Base-by-base conservation (phyloP, 2,329 filamentous ascomycete species). In the Cordyceps pruinosa region DNA sequence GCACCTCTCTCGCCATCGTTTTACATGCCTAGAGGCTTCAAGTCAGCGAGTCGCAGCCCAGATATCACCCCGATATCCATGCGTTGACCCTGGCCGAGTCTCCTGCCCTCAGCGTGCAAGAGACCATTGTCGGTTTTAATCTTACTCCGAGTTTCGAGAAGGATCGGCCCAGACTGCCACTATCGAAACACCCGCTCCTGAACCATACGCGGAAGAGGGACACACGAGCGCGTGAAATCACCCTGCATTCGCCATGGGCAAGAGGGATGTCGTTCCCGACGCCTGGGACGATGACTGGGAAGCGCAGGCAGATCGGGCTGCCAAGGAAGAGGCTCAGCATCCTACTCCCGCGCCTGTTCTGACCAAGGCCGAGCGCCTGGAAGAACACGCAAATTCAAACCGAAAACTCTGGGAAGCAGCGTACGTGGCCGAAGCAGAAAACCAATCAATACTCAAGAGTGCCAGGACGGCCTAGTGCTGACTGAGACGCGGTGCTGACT, bases 281-380 rank as follows among this genome's bases (percentile, higher is more conserved):
- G 92, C 90, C 21, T 97, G 93, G 93, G 90, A 93, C 34, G 88
- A 94, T 65, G 89, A 96, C 67, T 97, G 92, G 91, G 89, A 93
- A 69, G 74, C 77, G 6, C 81, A 88, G 68, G 90, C 88, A 58
- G 90, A 96, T 70, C 79, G 69, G 58, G 64, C 71, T 28, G 69
- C 71, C 42, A 69, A 75, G 23, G 68, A 71, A 48, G 66, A 68
- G 54, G 63, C 71, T n/a, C 66, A 70, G 32, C 62, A 69, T 56
- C 65, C 66, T 35, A 66, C 66, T 51, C 67, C 70, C 19, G 72
- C 73, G 63, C 69, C 69, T 46, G 71, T 71, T 44, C 70, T 90
- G 59, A 85, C 83, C 62, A 91, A 88, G 67, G 84, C 89, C 4
- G 88, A 97, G 72, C 85, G 87, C 42, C 78, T 88, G 61, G 89